phyloP scores from a whole-genome alignment of 2,329 filamentous ascomycete species.

The Arthrobotrys entomopaga region DNA sequence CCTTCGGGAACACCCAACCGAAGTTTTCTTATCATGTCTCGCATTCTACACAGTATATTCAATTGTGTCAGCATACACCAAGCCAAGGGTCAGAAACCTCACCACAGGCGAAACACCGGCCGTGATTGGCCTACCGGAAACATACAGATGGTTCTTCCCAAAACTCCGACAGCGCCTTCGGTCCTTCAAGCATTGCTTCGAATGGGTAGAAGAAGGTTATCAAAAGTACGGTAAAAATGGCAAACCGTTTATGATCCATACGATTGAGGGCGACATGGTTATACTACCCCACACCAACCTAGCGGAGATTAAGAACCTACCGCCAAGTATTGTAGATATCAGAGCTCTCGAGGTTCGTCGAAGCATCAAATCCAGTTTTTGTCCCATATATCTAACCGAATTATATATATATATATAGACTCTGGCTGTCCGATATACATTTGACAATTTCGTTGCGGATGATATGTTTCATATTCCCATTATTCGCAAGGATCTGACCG shows the following conservation, averaged over 20 bases:
- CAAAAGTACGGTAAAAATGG: slow-evolving; percentile 47
- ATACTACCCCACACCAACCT: slow-evolving; percentile 30
- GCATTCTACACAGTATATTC: slow-evolving; percentile 31
- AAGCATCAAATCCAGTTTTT: neutral
- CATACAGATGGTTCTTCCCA: slow-evolving; percentile 48
- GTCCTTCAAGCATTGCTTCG: slow-evolving; percentile 21
- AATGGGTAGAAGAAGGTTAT: slow-evolving; percentile 45
- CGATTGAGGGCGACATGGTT: slow-evolving; percentile 47
- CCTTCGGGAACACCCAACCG: slow-evolving; percentile 13
- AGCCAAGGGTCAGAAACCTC: slow-evolving; percentile 27
- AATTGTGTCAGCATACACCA: slow-evolving; percentile 25
- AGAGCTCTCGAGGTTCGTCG: slow-evolving; percentile 29
- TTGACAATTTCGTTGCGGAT: slow-evolving; percentile 44
- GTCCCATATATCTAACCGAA: too few species aligned
- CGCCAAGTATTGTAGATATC: slow-evolving; percentile 30
- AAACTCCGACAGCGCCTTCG: slow-evolving; percentile 30
- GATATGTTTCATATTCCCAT: slow-evolving; percentile 52
- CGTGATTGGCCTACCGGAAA: slow-evolving; percentile 58
- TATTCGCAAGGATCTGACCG: slow-evolving; percentile 49
- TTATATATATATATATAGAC: slow-evolving; percentile 24
- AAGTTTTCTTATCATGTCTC: slow-evolving; percentile 23
- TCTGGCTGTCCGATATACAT: slow-evolving; percentile 43
- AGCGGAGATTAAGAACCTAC: slow-evolving; percentile 43
- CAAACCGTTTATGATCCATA: slow-evolving; percentile 47
- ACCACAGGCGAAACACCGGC: slow-evolving; percentile 31